Evolutionary conservation across 2,329 filamentous ascomycete genomes (phyloP).

Genomic region (Nothophoma quercina): DNA sequence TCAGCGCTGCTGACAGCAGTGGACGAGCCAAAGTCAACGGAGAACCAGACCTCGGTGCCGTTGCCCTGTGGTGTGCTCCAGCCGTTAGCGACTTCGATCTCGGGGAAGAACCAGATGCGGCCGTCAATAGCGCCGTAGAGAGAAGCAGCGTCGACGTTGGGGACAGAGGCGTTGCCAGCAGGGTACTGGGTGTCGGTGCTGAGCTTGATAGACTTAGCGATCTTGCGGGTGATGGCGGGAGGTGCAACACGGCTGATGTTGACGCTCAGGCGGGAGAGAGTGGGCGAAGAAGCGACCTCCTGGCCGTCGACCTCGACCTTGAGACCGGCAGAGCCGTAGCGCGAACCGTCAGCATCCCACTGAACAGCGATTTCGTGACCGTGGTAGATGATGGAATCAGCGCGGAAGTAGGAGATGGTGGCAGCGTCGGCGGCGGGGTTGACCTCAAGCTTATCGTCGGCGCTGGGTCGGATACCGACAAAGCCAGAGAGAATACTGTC

Average conservation of each 20-base stretch:
- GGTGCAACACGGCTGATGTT: conserved; percentile 29
- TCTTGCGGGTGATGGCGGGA: conserved; percentile 37
- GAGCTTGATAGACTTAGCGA: conserved; percentile 50
- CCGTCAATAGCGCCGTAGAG: conserved; percentile 52
- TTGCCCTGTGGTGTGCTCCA: conserved; percentile 46
- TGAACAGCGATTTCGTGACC: conserved; percentile 53
- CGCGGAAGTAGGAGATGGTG: conserved; percentile 51
- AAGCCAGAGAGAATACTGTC: conserved; percentile 54
- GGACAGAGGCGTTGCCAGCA: conserved; percentile 40
- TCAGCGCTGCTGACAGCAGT: conserved; percentile 44
- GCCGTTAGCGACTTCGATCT: conserved; percentile 49
- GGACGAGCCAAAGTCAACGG: conserved; percentile 46
- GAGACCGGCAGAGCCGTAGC: conserved; percentile 44
- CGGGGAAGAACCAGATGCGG: conserved; percentile 50
- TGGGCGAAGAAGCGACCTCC: conserved; percentile 40
- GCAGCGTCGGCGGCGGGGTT: conserved; percentile 49
- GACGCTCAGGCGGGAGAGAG: conserved; percentile 35
- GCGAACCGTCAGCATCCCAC: conserved; percentile 50
- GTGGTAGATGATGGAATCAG: conserved; percentile 53
- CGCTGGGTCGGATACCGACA: conserved; percentile 52
- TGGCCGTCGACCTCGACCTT: conserved; percentile 47
- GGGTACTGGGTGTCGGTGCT: conserved; percentile 40
- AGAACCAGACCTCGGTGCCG: conserved; percentile 46
- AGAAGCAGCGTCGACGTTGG: conserved; percentile 27
- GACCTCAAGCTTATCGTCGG: conserved; percentile 51